Conservation (phyloP, 305 asterid species). For the Coffea humblotiana region DNA sequence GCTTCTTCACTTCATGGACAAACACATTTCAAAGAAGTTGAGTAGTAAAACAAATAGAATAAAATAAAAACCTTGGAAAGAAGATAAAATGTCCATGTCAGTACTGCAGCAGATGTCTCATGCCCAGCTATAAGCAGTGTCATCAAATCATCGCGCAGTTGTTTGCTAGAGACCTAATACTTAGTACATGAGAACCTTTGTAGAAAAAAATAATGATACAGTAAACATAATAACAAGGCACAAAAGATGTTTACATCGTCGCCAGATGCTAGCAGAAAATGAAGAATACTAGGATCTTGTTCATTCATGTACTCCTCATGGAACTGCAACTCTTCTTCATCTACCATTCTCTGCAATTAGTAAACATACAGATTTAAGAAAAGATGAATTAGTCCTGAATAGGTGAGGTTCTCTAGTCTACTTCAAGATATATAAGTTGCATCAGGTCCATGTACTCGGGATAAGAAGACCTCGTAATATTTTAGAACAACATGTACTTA, state of each 20-base stretch:
- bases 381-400: background rate
- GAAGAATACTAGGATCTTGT: constrained; percentile 97
- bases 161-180: constrained; percentile 92
- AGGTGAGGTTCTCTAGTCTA: background rate
- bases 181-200: constrained; percentile 34
- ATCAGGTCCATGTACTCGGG: background rate
- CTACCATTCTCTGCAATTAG: constrained; percentile 80
- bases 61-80: constrained; percentile 55
- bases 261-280: constrained; percentile 92
- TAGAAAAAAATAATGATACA: constrained; percentile 20
- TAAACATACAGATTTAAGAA: background rate
- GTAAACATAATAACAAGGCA: constrained; percentile 24
- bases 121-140: constrained; percentile 99
- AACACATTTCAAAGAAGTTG: background rate
- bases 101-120: constrained; percentile 97
- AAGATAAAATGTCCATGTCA: constrained; percentile 98
- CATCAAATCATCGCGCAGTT: constrained; percentile 99
- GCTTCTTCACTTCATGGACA: background rate
- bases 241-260: constrained; percentile 63
- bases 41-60: background rate
- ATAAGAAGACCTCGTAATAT: too few species aligned
- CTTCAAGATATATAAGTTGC: background rate
- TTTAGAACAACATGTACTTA: background rate
- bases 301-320: constrained; percentile 98
- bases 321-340: constrained; percentile 93